These are phyloP conservation scores for Monosporascus sp. DNA, from an alignment of 2,329 filamentous ascomycete genomes.

Conservation along the genomic window DNA sequence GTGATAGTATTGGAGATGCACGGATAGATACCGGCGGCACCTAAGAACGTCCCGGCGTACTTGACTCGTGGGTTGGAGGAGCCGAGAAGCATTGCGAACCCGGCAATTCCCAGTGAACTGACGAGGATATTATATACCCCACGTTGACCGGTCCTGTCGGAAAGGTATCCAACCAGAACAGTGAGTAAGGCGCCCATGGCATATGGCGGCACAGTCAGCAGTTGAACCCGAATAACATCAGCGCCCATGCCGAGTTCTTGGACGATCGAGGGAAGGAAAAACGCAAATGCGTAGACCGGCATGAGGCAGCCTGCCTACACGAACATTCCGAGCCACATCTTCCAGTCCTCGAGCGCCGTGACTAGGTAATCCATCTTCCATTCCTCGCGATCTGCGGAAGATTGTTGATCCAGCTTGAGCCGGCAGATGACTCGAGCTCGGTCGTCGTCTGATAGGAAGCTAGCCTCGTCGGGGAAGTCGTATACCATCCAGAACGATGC, in stretches of 20 bases:
- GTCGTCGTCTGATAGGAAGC: conserved; percentile 66
- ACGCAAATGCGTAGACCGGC: conserved; percentile 68
- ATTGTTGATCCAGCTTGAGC: conserved; percentile 66
- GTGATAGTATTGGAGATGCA: conserved; percentile 82
- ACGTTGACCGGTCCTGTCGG: conserved; percentile 68
- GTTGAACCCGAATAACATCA: conserved; percentile 56
- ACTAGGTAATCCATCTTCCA: conserved; percentile 71
- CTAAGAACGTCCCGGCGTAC: conserved; percentile 81
- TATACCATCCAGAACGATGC: conserved; percentile 73
- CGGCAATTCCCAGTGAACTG: conserved; percentile 67
- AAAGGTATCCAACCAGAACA: conserved; percentile 65
- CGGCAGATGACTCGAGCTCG: conserved; percentile 66
- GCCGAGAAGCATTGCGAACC: conserved; percentile 76
- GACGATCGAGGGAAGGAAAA: conserved; percentile 82
- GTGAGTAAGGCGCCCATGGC: conserved; percentile 66
- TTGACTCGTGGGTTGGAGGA: conserved; percentile 60
- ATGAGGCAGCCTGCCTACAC: conserved; percentile 76
- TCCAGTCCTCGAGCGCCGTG: conserved; percentile 73
- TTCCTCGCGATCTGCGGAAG: conserved; percentile 66
- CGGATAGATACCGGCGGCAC: conserved; percentile 83
- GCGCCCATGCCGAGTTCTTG: conserved; percentile 40
- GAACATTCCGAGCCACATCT: conserved; percentile 70
- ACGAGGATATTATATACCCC: conserved; percentile 78
- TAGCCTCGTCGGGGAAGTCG: conserved; percentile 75
- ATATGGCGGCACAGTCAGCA: conserved; percentile 73